Conservation (phyloP, 2,329 filamentous ascomycete species). For the Fusarium mundagurra region DNA sequence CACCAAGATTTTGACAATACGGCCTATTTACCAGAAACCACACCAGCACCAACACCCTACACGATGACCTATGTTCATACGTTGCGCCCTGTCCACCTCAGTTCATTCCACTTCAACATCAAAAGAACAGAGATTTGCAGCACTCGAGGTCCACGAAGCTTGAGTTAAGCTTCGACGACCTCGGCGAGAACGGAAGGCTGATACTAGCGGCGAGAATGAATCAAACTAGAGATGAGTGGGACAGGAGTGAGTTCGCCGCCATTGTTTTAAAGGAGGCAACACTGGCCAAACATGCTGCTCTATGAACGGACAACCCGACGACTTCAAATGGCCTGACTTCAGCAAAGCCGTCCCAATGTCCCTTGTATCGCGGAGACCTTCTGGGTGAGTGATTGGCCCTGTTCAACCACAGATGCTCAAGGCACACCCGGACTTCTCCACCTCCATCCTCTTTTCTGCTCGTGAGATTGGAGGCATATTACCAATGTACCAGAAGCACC, state of each 20-base stretch:
- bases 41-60: not conserved
- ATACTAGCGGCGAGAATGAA: not conserved
- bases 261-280: not conserved
- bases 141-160: not conserved
- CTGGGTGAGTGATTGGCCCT: not conserved
- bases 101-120: not conserved
- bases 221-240: not conserved
- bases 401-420: not conserved
- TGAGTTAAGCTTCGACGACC: not conserved
- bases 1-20: not conserved
- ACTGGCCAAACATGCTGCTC: not conserved
- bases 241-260: not conserved
- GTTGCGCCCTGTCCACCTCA: not conserved
- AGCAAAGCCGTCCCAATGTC: not conserved
- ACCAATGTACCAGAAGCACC: not conserved
- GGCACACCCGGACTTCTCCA: not conserved
- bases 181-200: not conserved
- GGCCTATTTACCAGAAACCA: not conserved
- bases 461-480: not conserved
- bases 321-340: not conserved
- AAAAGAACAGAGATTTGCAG: not conserved
- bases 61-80: not conserved
- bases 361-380: too few relatives aligned
- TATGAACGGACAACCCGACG: not conserved
- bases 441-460: not conserved